These are phyloP conservation scores for Inga laurina DNA, from an alignment of 306 rosid genomes.

Conservation along the genomic window DNA sequence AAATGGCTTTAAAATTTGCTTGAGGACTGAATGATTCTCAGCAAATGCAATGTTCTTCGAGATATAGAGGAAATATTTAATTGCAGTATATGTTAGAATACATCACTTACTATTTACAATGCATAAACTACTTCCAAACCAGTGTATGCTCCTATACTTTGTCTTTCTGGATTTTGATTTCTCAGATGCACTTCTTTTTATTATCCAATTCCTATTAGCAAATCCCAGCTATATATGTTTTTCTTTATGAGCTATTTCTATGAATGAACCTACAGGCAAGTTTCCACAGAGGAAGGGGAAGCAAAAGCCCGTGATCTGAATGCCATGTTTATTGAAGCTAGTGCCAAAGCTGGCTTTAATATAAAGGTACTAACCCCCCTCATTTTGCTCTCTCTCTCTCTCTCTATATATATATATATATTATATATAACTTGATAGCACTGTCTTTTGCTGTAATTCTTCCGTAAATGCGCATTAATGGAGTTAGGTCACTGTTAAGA, in stretches of 20 bases:
- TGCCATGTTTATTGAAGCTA: slow-evolving; percentile 78
- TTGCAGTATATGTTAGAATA: neutral
- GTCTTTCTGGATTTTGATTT: slow-evolving; percentile 10
- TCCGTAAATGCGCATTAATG: slow-evolving; percentile 7
- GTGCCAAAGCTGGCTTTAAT: slow-evolving; percentile 86
- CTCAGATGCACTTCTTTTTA: neutral
- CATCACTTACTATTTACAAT: neutral
- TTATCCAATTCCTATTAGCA: neutral
- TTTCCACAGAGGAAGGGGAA: slow-evolving; percentile 83
- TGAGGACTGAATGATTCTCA: neutral
- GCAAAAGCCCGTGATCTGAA: slow-evolving; percentile 69
- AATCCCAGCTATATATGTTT: neutral
- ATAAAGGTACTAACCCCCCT: slow-evolving; percentile 54
- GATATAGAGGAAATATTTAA: neutral
- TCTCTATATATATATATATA: too few species aligned
- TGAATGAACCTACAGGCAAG: slow-evolving; percentile 51
- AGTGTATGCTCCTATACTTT: neutral
- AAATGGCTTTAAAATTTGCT: neutral
- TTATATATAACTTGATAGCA: too few species aligned
- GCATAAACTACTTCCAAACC: neutral
- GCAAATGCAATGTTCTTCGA: neutral
- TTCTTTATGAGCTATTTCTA: slow-evolving; percentile 4
- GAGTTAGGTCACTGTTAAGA: slow-evolving; percentile 2
- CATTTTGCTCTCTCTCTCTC: too few species aligned
- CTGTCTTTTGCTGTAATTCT: slow-evolving; percentile 10